Conservation (phyloP, 1,284 basidiomycete genomes). For the Gymnopus androsaceus region DNA sequence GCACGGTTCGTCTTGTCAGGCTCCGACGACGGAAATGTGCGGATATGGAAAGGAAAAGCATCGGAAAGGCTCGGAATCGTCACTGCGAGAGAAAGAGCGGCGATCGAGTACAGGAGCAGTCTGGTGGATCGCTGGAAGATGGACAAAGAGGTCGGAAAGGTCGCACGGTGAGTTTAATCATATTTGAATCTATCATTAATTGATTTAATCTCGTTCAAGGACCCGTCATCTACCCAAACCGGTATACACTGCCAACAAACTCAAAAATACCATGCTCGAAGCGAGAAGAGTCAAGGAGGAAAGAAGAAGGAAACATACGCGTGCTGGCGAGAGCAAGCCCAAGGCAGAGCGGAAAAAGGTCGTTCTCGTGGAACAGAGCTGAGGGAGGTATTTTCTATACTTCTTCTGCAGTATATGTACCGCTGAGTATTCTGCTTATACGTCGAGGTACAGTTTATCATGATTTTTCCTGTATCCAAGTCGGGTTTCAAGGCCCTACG, state of each 20-base stretch:
- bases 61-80: slow-evolving; percentile 92
- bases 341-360: slow-evolving; percentile 90
- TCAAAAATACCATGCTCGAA: slow-evolving; percentile 94
- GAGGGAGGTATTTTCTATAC: slow-evolving; percentile 3
- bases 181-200: background rate
- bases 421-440: background rate
- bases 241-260: slow-evolving; percentile 84
- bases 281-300: slow-evolving; percentile 92
- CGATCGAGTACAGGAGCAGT: slow-evolving; percentile 90
- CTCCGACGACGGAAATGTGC: slow-evolving; percentile 95
- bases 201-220: slow-evolving; percentile 38
- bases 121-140: slow-evolving; percentile 89
- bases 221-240: slow-evolving; percentile 88
- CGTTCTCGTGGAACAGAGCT: slow-evolving; percentile 74
- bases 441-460: too few relatives aligned
- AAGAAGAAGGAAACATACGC: slow-evolving; percentile 83
- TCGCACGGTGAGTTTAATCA: slow-evolving; percentile 64
- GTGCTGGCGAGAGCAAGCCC: slow-evolving; percentile 85
- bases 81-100: slow-evolving; percentile 89
- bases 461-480: too few relatives aligned
- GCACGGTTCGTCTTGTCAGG: slow-evolving; percentile 92
- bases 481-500: too few relatives aligned
- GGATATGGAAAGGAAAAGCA: slow-evolving; percentile 95
- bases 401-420: background rate
- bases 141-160: slow-evolving; percentile 80